phyloP scores from a whole-genome alignment of 495 filamentous ascomycete species.

The Aspergillus sparsus region DNA sequence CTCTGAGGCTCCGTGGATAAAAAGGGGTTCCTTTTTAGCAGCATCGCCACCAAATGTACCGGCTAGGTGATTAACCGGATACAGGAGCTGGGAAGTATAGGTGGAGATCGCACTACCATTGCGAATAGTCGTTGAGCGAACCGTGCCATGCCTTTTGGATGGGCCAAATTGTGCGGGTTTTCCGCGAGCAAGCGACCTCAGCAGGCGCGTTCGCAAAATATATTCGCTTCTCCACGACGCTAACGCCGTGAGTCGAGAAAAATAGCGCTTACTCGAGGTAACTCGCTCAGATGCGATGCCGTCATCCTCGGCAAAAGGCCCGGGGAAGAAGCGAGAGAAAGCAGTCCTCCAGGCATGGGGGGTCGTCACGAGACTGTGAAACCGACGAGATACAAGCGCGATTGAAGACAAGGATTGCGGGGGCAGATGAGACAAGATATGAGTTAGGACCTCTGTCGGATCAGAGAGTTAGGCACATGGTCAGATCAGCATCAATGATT shows the following conservation, averaged over 20 bases:
- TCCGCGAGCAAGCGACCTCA: constrained; percentile 76
- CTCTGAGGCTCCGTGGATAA: constrained; percentile 79
- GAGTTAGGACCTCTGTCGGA: constrained; percentile 77
- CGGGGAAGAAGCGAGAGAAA: constrained; percentile 86
- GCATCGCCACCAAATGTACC: constrained; percentile 62
- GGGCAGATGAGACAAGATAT: constrained; percentile 86
- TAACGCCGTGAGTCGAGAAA: constrained; percentile 73
- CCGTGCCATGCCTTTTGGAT: constrained; percentile 48
- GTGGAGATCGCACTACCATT: constrained; percentile 65
- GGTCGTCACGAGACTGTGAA: constrained; percentile 79
- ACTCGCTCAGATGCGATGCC: constrained; percentile 48
- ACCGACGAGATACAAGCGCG: constrained; percentile 79
- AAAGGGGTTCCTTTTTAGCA: constrained; percentile 69
- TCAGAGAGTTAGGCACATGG: constrained; percentile 29
- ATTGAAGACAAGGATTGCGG: constrained; percentile 75
- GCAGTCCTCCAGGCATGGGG: constrained; percentile 90
- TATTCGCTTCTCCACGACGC: constrained; percentile 94
- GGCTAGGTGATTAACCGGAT: constrained; percentile 73
- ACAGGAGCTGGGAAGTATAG: constrained; percentile 77
- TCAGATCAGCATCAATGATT: background rate
- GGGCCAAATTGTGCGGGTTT: constrained; percentile 64
- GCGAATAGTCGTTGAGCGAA: constrained; percentile 49
- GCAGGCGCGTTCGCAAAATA: constrained; percentile 77
- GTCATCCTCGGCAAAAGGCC: constrained; percentile 53
- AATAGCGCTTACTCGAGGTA: constrained; percentile 68